These are phyloP conservation scores for Dysphania ambrosioides DNA, from an alignment of 148 eudicot genomes.

Conservation along the genomic window DNA sequence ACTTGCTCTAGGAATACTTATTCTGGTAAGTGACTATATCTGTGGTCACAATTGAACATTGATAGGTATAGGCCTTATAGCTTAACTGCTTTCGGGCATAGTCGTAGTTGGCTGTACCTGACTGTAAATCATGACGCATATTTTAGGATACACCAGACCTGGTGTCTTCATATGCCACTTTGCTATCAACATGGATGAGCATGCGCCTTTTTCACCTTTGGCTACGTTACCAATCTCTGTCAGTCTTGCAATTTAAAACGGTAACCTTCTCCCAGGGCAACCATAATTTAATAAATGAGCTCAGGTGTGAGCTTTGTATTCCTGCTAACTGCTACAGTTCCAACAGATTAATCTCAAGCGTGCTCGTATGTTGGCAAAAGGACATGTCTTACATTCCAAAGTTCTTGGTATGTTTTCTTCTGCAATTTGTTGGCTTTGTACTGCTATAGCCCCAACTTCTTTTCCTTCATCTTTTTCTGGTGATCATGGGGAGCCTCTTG, in stretches of 20 bases:
- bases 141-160: slow-evolving; percentile 75
- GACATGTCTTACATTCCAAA: slow-evolving; percentile 52
- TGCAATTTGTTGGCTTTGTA: background rate
- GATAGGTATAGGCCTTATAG: background rate
- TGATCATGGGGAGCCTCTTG: background rate
- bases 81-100: background rate
- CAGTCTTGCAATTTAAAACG: slow-evolving; percentile 65
- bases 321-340: background rate
- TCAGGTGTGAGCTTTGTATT: background rate
- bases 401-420: slow-evolving; percentile 50
- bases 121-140: slow-evolving; percentile 2
- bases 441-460: background rate
- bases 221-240: slow-evolving; percentile 86
- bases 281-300: background rate
- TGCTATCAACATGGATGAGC: slow-evolving; percentile 59
- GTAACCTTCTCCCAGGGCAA: slow-evolving; percentile 30
- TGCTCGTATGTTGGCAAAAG: slow-evolving; percentile 76
- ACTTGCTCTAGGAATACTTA: slow-evolving; percentile 75
- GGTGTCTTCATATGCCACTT: slow-evolving; percentile 50
- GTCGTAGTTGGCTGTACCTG: background rate
- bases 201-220: slow-evolving; percentile 88
- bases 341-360: slow-evolving; percentile 89
- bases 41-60: background rate
- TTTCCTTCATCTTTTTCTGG: background rate
- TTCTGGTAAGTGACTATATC: slow-evolving; percentile 46